Evolutionary conservation across 2,329 filamentous ascomycete species (phyloP), one percentile per base, ranked within the genome.

Genomic region (Diaporthe sp.): DNA sequence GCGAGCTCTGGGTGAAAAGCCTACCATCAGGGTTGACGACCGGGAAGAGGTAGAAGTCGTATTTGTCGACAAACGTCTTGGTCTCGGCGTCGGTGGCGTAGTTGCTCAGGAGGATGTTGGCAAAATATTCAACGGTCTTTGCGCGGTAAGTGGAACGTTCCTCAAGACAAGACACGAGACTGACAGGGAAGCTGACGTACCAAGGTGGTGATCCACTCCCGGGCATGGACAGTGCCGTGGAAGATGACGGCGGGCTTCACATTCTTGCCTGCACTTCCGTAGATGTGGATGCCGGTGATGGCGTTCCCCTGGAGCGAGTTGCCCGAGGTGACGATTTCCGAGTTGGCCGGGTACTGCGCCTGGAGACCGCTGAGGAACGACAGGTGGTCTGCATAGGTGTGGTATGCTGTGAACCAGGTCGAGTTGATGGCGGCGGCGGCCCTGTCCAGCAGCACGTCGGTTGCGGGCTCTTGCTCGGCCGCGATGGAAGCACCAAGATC

Each of bases 41-140:
- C 4, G 91, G 91, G 76, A 92, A 87, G 78, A 94, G 87, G 81
- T 92, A 93, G 78, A 92, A 92, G 82, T 94, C 92, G 80, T 91
- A 92, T 73, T 86, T 89, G 81, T 93, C 87, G 34, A 93, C 85
- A 72, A 89, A 73, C 1, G 31, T 9, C 67, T 55, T 65, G 8
- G 46, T 57, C 4, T 83, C 80, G n/a, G 46, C 1, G 19, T 83
- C 80, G 25, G 81, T 81, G 44, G 79, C 80, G 78, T 89, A 90
- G 68, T 86, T 85, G 49, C 83, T 83, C 25, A 91, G 82, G 44
- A 92, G 83, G 25, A 85, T 82, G 76, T 86, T 87, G 13, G 87
- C 85, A 22, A 90, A 82, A 80, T 90, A 92, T 79, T 92, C 89
- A 55, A 86, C 84, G 8, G 85, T 82, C 84, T 84, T 25, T 9